Evolutionary conservation across 2,329 filamentous ascomycete species (phyloP).

Genomic region (Magnaporthiopsis rhizophila): DNA sequence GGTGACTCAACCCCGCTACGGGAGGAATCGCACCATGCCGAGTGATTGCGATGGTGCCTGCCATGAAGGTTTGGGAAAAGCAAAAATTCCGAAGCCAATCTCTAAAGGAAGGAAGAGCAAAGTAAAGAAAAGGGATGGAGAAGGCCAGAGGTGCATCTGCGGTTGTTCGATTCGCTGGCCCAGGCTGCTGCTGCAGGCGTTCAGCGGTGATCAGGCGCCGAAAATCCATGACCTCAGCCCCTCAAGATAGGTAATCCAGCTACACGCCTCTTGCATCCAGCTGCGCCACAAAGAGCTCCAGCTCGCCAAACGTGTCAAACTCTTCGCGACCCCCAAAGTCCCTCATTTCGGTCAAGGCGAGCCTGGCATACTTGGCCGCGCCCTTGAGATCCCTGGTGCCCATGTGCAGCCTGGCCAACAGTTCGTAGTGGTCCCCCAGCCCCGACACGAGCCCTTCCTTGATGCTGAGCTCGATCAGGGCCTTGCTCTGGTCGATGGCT

Average conservation of each 20-base stretch:
- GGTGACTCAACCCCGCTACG: background rate
- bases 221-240: no score
- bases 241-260: no score
- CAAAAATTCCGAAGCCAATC: no score
- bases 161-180: no score
- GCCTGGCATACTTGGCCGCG: constrained; percentile 14
- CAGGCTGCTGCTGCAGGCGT: no score
- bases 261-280: constrained; percentile 1
- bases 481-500: constrained; percentile 17
- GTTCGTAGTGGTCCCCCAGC: constrained; percentile 20
- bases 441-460: constrained; percentile 19
- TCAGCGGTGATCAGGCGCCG: no score
- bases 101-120: no score
- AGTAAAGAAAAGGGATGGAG: no score
- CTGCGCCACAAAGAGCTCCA: constrained; percentile 5
- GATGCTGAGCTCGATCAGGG: constrained; percentile 14
- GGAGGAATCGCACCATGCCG: background rate
- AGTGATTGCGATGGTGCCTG: background rate
- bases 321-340: constrained; percentile 9
- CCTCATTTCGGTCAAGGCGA: constrained; percentile 16
- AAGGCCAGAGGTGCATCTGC: no score
- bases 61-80: no score
- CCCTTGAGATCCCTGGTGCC: constrained; percentile 14
- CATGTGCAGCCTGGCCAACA: constrained; percentile 18
- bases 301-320: constrained; percentile 6